Conservation (phyloP, 441 rosid species). For the Croton setiger region DNA sequence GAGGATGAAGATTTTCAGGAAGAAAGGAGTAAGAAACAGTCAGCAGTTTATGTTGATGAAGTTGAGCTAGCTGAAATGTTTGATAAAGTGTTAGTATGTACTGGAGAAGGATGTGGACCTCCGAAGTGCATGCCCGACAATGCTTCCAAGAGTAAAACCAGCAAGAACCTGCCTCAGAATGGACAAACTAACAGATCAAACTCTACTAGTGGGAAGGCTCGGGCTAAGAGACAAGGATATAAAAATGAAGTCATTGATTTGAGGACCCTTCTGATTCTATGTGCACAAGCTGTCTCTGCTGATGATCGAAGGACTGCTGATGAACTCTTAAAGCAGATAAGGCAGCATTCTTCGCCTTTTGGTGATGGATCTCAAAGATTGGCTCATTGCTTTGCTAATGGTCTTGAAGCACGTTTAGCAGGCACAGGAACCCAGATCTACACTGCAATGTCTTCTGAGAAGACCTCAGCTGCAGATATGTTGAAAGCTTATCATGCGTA, state of each 20-base stretch:
- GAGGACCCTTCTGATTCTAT: slow-evolving; percentile 43
- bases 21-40: slow-evolving; percentile 48
- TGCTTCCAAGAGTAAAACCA: slow-evolving; percentile 12
- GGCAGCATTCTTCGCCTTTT: slow-evolving; percentile 62
- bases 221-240: slow-evolving; percentile 34
- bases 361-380: slow-evolving; percentile 86
- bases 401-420: slow-evolving; percentile 75
- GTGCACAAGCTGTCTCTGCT: slow-evolving; percentile 57
- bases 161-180: slow-evolving; percentile 23
- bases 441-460: slow-evolving; percentile 43
- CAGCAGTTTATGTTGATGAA: slow-evolving; percentile 38
- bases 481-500: slow-evolving; percentile 61
- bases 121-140: slow-evolving; percentile 5
- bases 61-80: slow-evolving; percentile 47
- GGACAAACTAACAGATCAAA: slow-evolving; percentile 30
- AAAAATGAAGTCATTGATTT: slow-evolving; percentile 47
- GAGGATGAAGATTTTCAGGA: slow-evolving; percentile 36
- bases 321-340: slow-evolving; percentile 58
- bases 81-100: slow-evolving; percentile 40
- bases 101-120: slow-evolving; percentile 1
- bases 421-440: slow-evolving; percentile 70
- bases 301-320: slow-evolving; percentile 56
- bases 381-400: slow-evolving; percentile 73
- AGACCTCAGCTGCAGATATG: slow-evolving; percentile 53
- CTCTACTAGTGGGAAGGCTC: slow-evolving; percentile 28